Conservation (phyloP, 768 basidiomycete genomes). For the Calocera cornea region DNA sequence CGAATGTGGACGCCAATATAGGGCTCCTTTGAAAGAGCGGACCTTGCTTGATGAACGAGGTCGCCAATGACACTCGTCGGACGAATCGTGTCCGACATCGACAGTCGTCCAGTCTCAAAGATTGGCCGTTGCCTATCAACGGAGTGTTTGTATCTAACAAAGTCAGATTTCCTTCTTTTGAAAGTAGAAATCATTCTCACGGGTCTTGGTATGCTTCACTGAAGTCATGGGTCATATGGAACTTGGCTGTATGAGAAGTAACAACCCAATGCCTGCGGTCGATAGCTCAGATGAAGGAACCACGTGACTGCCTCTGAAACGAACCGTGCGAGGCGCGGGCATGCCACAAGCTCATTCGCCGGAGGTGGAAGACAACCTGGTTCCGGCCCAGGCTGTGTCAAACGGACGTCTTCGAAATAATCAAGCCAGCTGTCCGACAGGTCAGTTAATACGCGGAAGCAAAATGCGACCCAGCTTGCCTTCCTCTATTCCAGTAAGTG, state of each 20-base stretch:
- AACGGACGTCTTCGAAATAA: slow-evolving; percentile 43
- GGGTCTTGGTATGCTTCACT: slow-evolving; percentile 46
- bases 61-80: slow-evolving; percentile 35
- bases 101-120: slow-evolving; percentile 34
- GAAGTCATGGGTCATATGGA: slow-evolving; percentile 46
- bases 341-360: slow-evolving; percentile 57
- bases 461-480: slow-evolving; percentile 28
- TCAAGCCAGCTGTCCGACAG: slow-evolving; percentile 49
- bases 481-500: slow-evolving; percentile 60
- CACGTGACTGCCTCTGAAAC: slow-evolving; percentile 12
- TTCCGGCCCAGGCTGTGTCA: slow-evolving; percentile 47
- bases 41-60: slow-evolving; percentile 39
- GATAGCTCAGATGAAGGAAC: slow-evolving; percentile 6
- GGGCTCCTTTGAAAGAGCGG: slow-evolving; percentile 28
- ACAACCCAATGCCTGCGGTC: slow-evolving; percentile 51
- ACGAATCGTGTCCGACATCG: no score
- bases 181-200: slow-evolving; percentile 29
- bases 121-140: slow-evolving; percentile 46
- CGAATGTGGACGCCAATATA: slow-evolving; percentile 53
- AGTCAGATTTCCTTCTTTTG: not conserved
- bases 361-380: slow-evolving; percentile 50
- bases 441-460: slow-evolving; percentile 1
- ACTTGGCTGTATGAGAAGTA: slow-evolving; percentile 50
- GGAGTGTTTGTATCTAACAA: slow-evolving; percentile 37
- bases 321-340: slow-evolving; percentile 53